phyloP scores from a whole-genome alignment of 1,284 basidiomycete genomes.

The Rhizoctonia solani region DNA sequence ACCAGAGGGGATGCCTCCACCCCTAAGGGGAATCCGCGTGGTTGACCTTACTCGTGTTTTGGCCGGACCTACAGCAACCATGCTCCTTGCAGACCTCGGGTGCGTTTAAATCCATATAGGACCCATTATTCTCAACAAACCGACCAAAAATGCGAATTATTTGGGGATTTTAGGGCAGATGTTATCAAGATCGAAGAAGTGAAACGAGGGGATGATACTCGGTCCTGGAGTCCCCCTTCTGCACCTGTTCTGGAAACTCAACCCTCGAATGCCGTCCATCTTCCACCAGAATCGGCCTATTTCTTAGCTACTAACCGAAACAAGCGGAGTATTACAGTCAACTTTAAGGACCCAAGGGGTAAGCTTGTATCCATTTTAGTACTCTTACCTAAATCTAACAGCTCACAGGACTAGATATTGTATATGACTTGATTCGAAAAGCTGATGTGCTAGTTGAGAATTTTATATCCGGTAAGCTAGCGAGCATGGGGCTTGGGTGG shows the following conservation, averaged over 20 bases:
- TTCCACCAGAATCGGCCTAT: constrained; percentile 91
- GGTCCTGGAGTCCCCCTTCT: constrained; percentile 80
- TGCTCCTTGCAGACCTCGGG: constrained; percentile 84
- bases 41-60: constrained; percentile 88
- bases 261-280: constrained; percentile 57
- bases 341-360: constrained; percentile 74
- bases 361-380: neutral
- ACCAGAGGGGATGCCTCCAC: constrained; percentile 65
- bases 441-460: constrained; percentile 92
- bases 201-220: constrained; percentile 85
- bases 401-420: constrained; percentile 68
- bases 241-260: constrained; percentile 64
- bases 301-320: constrained; percentile 89
- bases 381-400: neutral
- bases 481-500: constrained; percentile 82
- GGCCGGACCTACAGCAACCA: constrained; percentile 87
- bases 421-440: constrained; percentile 70
- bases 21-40: constrained; percentile 76
- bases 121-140: neutral
- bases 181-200: constrained; percentile 90
- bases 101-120: too few relatives aligned
- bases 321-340: constrained; percentile 85
- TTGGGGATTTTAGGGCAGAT: constrained; percentile 60
- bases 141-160: neutral
- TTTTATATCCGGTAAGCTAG: constrained; percentile 82